A percentile compares a stretch with the other conserved stretches of the same genome.
These are phyloP conservation scores for Kingdonia uniflora DNA, from an alignment of 164 flowering plant genomes.

Conservation along the genomic window DNA sequence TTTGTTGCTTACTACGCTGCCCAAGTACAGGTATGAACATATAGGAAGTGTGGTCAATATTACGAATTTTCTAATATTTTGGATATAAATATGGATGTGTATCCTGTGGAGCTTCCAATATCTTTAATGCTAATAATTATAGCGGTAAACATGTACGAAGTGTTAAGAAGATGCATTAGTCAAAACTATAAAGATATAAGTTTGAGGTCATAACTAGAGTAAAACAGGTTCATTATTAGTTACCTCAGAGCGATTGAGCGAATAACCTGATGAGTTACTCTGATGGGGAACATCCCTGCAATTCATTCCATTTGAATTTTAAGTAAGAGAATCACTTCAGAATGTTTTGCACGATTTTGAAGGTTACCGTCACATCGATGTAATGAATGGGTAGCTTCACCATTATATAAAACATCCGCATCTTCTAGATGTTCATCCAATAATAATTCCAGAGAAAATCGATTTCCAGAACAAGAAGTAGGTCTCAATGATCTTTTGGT, in stretches of 20 bases:
- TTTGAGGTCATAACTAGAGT: too few species aligned
- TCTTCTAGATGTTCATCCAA: constrained; percentile 31
- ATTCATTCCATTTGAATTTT: constrained; percentile 53
- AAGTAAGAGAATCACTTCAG: constrained; percentile 56
- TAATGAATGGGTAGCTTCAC: constrained; percentile 27
- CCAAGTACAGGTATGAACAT: too few species aligned
- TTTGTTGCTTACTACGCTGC: too few species aligned
- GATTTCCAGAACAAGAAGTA: constrained; percentile 7
- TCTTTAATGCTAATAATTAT: too few species aligned
- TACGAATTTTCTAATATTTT: too few species aligned
- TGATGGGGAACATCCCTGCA: constrained; percentile 86
- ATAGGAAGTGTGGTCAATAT: too few species aligned
- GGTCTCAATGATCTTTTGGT: constrained; percentile 19
- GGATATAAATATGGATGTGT: too few species aligned
- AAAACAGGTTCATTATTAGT: background rate
- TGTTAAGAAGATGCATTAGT: too few species aligned
- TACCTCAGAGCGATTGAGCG: constrained; percentile 93
- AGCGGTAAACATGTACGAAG: too few species aligned
- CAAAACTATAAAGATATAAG: too few species aligned
- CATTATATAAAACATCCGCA: too few species aligned
- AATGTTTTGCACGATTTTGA: constrained; percentile 28
- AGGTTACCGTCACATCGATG: constrained; percentile 36
- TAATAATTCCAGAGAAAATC: constrained; percentile 38
- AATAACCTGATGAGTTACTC: constrained; percentile 52
- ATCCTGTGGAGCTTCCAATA: too few species aligned